Conservation (phyloP, 202 grass and related monocot genomes). For the Setaria viridis region DNA sequence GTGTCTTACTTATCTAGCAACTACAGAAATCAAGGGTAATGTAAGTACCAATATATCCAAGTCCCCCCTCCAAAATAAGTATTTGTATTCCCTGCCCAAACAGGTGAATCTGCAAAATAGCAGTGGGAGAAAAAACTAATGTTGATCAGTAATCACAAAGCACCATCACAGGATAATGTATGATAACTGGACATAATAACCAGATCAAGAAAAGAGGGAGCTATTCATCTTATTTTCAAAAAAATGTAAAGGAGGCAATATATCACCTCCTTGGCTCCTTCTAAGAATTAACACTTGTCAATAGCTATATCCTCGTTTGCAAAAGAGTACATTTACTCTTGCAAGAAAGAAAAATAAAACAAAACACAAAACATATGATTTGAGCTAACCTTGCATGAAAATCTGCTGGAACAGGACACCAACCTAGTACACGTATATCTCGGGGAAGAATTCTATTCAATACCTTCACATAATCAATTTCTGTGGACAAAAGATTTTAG, state of each 20-base stretch:
- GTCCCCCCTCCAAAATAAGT: slow-evolving; percentile 86
- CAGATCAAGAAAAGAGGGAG: neutral
- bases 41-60: slow-evolving; percentile 71
- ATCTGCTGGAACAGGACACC: slow-evolving; percentile 79
- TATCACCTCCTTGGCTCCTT: neutral
- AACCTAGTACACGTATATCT: slow-evolving; percentile 91
- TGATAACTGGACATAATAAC: slow-evolving; percentile 19
- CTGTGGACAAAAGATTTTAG: slow-evolving; percentile 54
- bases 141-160: neutral
- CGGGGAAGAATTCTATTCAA: slow-evolving; percentile 85
- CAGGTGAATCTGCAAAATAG: slow-evolving; percentile 83
- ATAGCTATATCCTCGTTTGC: slow-evolving; percentile 7
- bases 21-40: slow-evolving; percentile 32
- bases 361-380: slow-evolving; percentile 18
- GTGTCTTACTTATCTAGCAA: slow-evolving; percentile 17
- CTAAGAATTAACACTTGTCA: slow-evolving; percentile 7
- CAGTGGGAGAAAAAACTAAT: slow-evolving; percentile 32
- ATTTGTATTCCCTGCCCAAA: slow-evolving; percentile 88
- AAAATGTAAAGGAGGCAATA: slow-evolving; percentile 21
- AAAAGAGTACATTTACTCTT: neutral
- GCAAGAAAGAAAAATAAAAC: neutral
- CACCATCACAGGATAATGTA: slow-evolving; percentile 28
- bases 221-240: neutral
- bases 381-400: slow-evolving; percentile 90
- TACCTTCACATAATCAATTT: slow-evolving; percentile 96